Percentiles rank a stretch among this genome's conserved stretches.
phyloP scores from a whole-genome alignment of 805 yeast species.

The Metahyphopichia silvanorum region DNA sequence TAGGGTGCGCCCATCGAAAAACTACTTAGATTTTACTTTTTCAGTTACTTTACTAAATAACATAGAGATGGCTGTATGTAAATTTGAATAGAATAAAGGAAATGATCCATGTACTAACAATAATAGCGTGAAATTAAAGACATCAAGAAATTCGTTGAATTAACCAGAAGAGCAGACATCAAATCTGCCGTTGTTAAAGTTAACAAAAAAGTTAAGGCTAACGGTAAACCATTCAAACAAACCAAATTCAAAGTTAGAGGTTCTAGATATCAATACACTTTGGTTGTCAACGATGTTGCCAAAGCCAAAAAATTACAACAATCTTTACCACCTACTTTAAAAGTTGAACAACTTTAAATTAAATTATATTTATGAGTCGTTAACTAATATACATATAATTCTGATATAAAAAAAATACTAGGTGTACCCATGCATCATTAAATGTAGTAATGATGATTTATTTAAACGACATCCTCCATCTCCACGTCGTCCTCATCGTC shows the following conservation, averaged over 20 bases:
- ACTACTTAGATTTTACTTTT: not conserved
- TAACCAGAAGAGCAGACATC: conserved; percentile 95
- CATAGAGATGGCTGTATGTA: conserved; percentile 23
- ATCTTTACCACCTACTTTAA: conserved; percentile 93
- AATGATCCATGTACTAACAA: conserved; percentile 19
- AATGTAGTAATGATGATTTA: not conserved
- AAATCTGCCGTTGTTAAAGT: conserved; percentile 90
- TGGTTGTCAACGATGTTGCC: conserved; percentile 90
- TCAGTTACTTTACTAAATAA: conserved; percentile 4
- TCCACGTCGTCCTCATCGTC: conserved; percentile 65
- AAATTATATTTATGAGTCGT: not conserved
- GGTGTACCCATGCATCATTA: not conserved
- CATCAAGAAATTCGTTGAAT: conserved; percentile 95
- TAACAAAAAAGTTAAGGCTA: conserved; percentile 77
- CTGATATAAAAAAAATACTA: not conserved
- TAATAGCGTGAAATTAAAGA: conserved; percentile 77
- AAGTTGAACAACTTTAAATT: conserved; percentile 38
- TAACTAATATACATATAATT: not conserved
- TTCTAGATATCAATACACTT: conserved; percentile 88
- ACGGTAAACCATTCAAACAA: conserved; percentile 83
- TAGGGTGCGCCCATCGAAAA: conserved; percentile 3
- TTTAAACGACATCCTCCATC: conserved; percentile 67
- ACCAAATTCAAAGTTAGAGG: conserved; percentile 99
- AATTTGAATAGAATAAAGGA: conserved; percentile 1
- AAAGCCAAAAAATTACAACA: conserved; percentile 97